Percentiles rank a stretch among this genome's conserved stretches.
These are phyloP conservation scores for Saccharomycopsis amapae DNA, from an alignment of 805 yeast genomes.

Conservation along the genomic window DNA sequence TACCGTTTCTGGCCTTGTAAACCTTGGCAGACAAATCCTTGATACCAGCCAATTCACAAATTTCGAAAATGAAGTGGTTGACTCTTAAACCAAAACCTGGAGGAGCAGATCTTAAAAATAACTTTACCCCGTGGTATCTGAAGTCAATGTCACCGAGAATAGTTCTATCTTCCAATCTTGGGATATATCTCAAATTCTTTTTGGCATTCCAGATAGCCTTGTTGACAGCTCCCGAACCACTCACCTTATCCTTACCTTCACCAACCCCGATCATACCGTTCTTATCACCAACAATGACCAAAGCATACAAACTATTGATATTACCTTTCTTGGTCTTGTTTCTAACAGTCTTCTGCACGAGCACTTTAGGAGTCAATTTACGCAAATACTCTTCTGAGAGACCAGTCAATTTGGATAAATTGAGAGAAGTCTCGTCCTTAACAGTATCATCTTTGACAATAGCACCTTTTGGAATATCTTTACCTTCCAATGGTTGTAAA, in stretches of 20 bases:
- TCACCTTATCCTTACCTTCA: conserved; percentile 83
- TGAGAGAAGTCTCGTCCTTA: conserved; percentile 36
- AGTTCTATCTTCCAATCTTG: conserved; percentile 87
- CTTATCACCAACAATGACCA: conserved; percentile 87
- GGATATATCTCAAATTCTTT: conserved; percentile 71
- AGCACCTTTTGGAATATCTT: conserved; percentile 45
- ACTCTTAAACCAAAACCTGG: conserved; percentile 92
- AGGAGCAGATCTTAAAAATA: conserved; percentile 78
- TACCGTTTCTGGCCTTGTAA: conserved; percentile 84
- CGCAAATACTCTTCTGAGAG: conserved; percentile 54
- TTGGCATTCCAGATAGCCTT: conserved; percentile 94
- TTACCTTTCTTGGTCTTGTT: conserved; percentile 93
- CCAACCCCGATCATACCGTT: conserved; percentile 94
- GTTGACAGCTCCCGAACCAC: conserved; percentile 62
- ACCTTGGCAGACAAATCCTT: conserved; percentile 89
- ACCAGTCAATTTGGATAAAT: conserved; percentile 58
- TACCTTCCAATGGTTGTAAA: conserved; percentile 49
- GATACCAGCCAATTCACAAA: conserved; percentile 90
- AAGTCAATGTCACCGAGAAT: conserved; percentile 75
- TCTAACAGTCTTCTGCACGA: conserved; percentile 72
- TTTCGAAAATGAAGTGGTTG: conserved; percentile 81
- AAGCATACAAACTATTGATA: conserved; percentile 69
- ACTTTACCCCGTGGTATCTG: conserved; percentile 80
- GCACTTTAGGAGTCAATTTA: conserved; percentile 54
- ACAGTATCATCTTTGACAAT: conserved; percentile 23